Conservation (phyloP, 2,329 filamentous ascomycete genomes). For the Alternaria triticina region DNA sequence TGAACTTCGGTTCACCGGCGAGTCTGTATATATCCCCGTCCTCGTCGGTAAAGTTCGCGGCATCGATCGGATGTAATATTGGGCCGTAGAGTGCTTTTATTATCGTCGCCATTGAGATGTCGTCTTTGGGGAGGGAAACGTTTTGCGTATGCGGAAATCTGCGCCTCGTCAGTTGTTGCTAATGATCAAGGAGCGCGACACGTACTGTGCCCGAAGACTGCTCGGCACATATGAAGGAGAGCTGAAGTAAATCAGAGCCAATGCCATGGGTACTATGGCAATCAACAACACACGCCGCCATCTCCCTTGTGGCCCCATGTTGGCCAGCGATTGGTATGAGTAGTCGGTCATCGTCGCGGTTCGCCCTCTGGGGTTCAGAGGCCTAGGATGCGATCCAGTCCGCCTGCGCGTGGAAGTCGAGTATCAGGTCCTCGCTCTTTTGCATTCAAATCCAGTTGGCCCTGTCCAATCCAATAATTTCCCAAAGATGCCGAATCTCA, state of each 20-base stretch:
- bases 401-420: not conserved
- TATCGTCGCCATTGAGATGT: constrained; percentile 45
- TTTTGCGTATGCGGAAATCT: constrained; percentile 37
- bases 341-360: constrained; percentile 28
- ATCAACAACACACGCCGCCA: constrained; percentile 45
- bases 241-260: constrained; percentile 40
- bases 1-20: constrained; percentile 40
- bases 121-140: constrained; percentile 32
- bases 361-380: not conserved
- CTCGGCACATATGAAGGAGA: constrained; percentile 31
- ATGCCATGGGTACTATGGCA: constrained; percentile 37
- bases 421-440: not conserved
- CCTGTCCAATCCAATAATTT: not conserved
- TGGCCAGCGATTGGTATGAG: constrained; percentile 39
- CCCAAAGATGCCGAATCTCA: not conserved
- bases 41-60: constrained; percentile 47
- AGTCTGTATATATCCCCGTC: constrained; percentile 45
- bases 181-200: not conserved
- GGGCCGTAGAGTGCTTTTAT: constrained; percentile 47
- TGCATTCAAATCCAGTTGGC: not conserved
- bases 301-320: constrained; percentile 43
- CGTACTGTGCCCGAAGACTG: constrained; percentile 32
- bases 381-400: not conserved
- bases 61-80: constrained; percentile 44
- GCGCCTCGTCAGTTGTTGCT: not conserved